These are phyloP conservation scores for Fusarium sp. DNA, from an alignment of 2,329 filamentous ascomycete genomes.

Conservation along the genomic window DNA sequence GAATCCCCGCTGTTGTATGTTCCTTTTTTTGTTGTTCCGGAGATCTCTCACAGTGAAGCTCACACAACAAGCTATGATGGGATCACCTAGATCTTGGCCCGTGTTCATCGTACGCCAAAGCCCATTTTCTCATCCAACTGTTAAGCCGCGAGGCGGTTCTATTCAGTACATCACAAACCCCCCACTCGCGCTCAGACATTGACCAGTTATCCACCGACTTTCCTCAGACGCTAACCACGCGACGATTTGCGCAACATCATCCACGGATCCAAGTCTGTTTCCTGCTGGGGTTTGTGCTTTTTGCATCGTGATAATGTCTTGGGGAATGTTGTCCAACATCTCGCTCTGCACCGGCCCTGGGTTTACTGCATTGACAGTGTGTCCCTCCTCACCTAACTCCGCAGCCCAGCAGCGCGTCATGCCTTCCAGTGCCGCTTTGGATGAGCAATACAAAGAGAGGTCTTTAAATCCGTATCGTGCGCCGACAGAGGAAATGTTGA, in stretches of 20 bases:
- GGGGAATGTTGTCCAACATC: conserved; percentile 58
- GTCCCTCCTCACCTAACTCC: conserved; percentile 59
- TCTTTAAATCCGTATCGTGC: conserved; percentile 22
- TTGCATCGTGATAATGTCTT: conserved; percentile 21
- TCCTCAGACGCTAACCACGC: conserved; percentile 63
- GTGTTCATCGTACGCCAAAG: too few species aligned
- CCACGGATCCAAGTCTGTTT: conserved; percentile 59
- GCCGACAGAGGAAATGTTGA: conserved; percentile 26
- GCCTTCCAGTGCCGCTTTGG: conserved; percentile 28
- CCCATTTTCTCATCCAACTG: too few species aligned
- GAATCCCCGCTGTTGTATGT: too few species aligned
- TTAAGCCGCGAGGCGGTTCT: neutral
- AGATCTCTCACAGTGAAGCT: too few species aligned
- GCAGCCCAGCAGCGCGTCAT: conserved; percentile 68
- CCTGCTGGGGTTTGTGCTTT: conserved; percentile 58
- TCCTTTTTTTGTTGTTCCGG: too few species aligned
- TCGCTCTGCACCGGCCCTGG: conserved; percentile 69
- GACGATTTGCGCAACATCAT: conserved; percentile 67
- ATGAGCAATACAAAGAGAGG: conserved; percentile 24
- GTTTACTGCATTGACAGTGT: conserved; percentile 70
- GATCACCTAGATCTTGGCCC: too few species aligned
- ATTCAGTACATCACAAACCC: conserved; percentile 25
- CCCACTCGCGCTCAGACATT: conserved; percentile 66
- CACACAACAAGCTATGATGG: too few species aligned
- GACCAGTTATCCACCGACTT: conserved; percentile 63